Base-by-base conservation (phyloP, 1,284 basidiomycete genomes). In the Stygiomarasmius scandens region DNA sequence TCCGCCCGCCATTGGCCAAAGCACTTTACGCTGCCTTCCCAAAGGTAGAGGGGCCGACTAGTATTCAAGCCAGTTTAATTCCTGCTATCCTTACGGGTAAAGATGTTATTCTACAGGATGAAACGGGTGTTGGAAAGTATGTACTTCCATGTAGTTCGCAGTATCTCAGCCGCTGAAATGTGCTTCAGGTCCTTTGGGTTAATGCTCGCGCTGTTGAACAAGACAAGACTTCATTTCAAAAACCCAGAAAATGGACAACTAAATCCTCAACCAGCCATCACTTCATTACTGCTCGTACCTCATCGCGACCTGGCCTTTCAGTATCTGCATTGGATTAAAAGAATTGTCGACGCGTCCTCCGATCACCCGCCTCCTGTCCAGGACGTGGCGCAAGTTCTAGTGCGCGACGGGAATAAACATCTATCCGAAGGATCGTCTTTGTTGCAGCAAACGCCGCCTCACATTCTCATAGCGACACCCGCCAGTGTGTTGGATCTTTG, bases 101-200 rank as follows among this genome's bases (percentile, higher is more conserved):
- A 63, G 82, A 91, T 69, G 75, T 92, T 22, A 67, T 91, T 12
- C 63, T 92, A 45, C 84, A 83, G 63, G 89, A 90, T 62, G 75
- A 75, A 36, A 89, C 90, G 14, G 90, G 90, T 4, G 83, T 85
- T 47, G 90, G 90, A 74, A 92, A 92, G 90, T 91, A 65, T 43
- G 84, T 76, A 59, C 73, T 67, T 20, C 27, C 20, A 41, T 44
- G 52, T 45, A 50, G 29, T 25, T 23, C 12, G 16, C n/a, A 50
- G 46, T 49, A 8, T 14, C 43, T 52, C 16, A 45, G n/a, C 23
- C 12, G 22, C 19, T 56, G 54, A 32, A 41, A 38, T 24, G 22
- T 56, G 32, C 50, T 20, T 22, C 57, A 91, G 90, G 70, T 89
- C 90, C 2, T 89, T 92, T 65, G 89, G 86, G 1, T 68, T 87